Percentiles rank a stretch among this genome's conserved stretches.
Evolutionary conservation across 2,329 filamentous ascomycete genomes (phyloP).

Genomic region (Colletotrichum sp.): DNA sequence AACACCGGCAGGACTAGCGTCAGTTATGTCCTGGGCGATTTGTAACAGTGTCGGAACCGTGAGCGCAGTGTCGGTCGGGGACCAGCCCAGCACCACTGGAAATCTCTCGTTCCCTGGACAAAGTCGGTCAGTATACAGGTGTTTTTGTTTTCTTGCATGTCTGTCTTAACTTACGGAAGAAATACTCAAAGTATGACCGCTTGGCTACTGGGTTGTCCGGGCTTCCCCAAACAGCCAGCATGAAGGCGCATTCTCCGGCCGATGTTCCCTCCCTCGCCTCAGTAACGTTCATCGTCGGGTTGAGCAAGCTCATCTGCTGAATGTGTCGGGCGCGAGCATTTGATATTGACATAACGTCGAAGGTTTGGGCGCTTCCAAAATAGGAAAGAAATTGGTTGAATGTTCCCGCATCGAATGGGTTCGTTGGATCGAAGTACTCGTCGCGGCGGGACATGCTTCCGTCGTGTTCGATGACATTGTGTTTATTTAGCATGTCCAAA

Average conservation of each 20-base stretch:
- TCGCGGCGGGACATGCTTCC: constrained; percentile 52
- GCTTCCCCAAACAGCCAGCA: constrained; percentile 55
- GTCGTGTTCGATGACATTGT: constrained; percentile 56
- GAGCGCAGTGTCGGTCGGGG: background rate
- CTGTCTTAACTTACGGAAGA: constrained; percentile 42
- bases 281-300: constrained; percentile 54
- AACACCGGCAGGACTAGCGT: background rate
- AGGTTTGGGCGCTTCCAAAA: constrained; percentile 43
- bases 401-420: constrained; percentile 55
- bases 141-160: background rate
- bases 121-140: background rate
- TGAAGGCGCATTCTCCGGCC: constrained; percentile 53
- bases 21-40: background rate
- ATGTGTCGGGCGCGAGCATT: constrained; percentile 43
- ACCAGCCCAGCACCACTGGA: constrained; percentile 9
- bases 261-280: constrained; percentile 45
- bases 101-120: constrained; percentile 6
- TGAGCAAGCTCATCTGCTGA: constrained; percentile 48
- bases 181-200: constrained; percentile 44
- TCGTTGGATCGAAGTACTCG: constrained; percentile 55
- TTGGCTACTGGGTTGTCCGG: constrained; percentile 40
- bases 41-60: background rate
- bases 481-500: constrained; percentile 45
- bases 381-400: constrained; percentile 50
- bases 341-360: constrained; percentile 46